Evolutionary conservation across 306 rosid species (phyloP).

Genomic region (Geum urbanum): DNA sequence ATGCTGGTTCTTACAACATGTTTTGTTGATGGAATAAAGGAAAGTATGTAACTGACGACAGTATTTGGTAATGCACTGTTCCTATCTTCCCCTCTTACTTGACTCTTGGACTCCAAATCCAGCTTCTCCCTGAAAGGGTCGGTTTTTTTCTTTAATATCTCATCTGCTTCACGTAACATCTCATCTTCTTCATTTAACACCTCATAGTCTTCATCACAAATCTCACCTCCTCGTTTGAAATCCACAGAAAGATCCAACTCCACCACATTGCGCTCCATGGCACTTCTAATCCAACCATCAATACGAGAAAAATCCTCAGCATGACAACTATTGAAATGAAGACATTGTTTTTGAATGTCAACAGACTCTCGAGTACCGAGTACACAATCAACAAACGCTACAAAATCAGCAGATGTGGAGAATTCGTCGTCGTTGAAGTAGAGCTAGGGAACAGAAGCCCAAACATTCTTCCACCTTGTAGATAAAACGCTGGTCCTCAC

Average conservation of each 20-base stretch:
- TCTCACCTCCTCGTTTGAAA: no score
- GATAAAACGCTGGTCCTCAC: neutral
- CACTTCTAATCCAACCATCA: neutral
- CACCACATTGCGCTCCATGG: neutral
- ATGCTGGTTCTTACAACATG: no score
- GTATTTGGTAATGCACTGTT: neutral
- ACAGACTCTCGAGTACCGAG: neutral
- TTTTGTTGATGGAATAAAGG: neutral
- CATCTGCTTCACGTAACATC: no score
- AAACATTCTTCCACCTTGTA: neutral
- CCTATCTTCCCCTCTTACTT: neutral
- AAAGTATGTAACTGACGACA: neutral
- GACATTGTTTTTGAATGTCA: neutral
- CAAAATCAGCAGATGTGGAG: neutral
- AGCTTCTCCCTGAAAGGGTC: neutral
- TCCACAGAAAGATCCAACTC: neutral
- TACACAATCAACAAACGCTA: neutral
- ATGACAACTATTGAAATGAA: neutral
- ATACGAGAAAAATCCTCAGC: neutral
- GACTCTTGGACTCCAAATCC: neutral
- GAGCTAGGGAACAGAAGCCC: neutral
- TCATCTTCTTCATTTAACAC: no score
- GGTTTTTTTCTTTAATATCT: no score
- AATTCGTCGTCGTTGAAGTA: neutral
- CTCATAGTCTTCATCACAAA: no score